phyloP scores from a whole-genome alignment of 1,284 basidiomycete species.

The Baeospora myosura region DNA sequence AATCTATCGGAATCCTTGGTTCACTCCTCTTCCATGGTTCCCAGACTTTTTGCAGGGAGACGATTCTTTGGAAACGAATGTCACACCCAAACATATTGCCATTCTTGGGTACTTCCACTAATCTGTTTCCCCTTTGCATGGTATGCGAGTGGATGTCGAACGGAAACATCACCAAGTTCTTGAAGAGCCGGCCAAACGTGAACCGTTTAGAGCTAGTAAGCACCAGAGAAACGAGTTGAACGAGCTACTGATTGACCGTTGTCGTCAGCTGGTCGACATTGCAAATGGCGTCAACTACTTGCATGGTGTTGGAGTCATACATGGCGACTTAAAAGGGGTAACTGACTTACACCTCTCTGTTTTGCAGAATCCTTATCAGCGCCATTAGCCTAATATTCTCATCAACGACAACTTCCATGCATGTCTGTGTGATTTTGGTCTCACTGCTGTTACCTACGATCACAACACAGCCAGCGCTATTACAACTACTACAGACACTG shows the following conservation, averaged over 20 bases:
- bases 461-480: constrained; percentile 1
- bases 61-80: constrained; percentile 11
- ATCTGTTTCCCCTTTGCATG: no score
- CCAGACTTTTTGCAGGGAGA: constrained; percentile 9
- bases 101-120: no score
- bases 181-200: no score
- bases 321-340: constrained; percentile 3
- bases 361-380: background rate
- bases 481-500: constrained; percentile 2
- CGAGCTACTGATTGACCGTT: no score
- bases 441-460: constrained; percentile 5
- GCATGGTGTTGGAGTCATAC: constrained; percentile 2
- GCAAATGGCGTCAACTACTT: background rate
- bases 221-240: no score
- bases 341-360: background rate
- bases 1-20: no score
- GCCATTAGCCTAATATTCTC: background rate
- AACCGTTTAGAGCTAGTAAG: no score
- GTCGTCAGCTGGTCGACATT: no score
- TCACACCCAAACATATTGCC: no score
- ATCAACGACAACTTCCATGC: background rate
- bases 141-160: no score
- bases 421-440: background rate
- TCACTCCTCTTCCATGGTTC: no score
- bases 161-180: no score